These are phyloP conservation scores for Cryptosporidium tyzzeri DNA, from an alignment of 169 alveolate species.

Conservation along the genomic window DNA sequence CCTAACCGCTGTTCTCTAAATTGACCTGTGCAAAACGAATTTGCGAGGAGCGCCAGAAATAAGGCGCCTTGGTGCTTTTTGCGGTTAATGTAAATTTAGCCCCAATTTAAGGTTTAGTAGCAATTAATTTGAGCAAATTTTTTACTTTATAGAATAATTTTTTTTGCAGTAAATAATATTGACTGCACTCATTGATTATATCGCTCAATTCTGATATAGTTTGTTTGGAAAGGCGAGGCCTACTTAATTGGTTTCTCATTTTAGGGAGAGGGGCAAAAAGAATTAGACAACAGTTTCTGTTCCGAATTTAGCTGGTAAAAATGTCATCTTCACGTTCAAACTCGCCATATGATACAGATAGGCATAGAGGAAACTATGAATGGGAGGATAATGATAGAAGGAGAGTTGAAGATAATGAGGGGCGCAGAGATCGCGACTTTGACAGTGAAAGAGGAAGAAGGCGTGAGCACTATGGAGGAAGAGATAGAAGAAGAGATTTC, in stretches of 20 bases:
- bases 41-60: constrained; percentile 7
- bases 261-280: constrained; percentile 2
- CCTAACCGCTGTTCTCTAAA: not conserved
- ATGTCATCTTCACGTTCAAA: constrained; percentile 75
- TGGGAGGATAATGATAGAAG: constrained; percentile 62
- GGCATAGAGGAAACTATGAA: constrained; percentile 36
- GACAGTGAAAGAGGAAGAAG: constrained; percentile 34
- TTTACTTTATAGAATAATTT: not conserved
- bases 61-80: constrained; percentile 25
- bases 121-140: constrained; percentile 13
- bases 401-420: constrained; percentile 15
- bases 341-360: constrained; percentile 52
- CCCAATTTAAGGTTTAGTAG: not conserved
- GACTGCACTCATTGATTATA: constrained; percentile 6
- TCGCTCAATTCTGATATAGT: constrained; percentile 15
- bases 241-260: constrained; percentile 12
- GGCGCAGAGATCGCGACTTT: constrained; percentile 38
- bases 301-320: not conserved
- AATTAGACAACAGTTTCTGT: not conserved
- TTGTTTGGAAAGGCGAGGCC: constrained; percentile 1
- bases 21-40: constrained; percentile 13
- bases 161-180: constrained; percentile 1
- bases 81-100: constrained; percentile 13
- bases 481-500: constrained; percentile 21
- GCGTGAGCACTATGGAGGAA: constrained; percentile 38